Evolutionary conservation across 2,329 filamentous ascomycete genomes (phyloP).

Genomic region (Colletotrichum sp.): DNA sequence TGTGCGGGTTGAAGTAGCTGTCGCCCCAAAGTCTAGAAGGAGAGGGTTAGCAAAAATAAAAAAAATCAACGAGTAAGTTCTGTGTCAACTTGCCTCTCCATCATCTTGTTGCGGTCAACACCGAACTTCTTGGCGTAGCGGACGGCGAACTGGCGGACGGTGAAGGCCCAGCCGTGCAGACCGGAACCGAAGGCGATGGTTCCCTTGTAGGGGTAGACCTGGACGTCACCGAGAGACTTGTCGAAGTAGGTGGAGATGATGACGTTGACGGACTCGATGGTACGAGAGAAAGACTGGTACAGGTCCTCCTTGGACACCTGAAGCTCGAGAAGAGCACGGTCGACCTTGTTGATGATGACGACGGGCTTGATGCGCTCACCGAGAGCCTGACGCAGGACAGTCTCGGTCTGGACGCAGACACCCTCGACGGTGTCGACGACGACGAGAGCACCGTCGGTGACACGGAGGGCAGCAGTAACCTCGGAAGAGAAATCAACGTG

Average conservation of each 20-base stretch:
- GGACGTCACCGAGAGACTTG: slow-evolving; percentile 95
- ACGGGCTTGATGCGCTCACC: slow-evolving; percentile 99
- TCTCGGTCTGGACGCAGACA: slow-evolving; percentile 99
- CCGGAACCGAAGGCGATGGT: slow-evolving; percentile 99
- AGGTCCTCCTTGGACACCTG: slow-evolving; percentile 99
- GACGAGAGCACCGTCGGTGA: slow-evolving; percentile 98
- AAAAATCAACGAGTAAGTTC: neutral
- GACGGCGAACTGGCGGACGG: slow-evolving; percentile 94
- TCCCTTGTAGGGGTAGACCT: slow-evolving; percentile 97
- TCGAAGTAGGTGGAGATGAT: slow-evolving; percentile 99
- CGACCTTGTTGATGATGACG: slow-evolving; percentile 99
- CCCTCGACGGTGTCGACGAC: slow-evolving; percentile 99
- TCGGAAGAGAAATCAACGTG: slow-evolving; percentile 99
- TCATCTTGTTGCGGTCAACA: slow-evolving; percentile 99
- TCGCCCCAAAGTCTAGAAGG: slow-evolving; percentile 70
- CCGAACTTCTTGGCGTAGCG: slow-evolving; percentile 99
- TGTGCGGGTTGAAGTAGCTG: slow-evolving; percentile 99
- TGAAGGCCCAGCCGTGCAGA: slow-evolving; percentile 99
- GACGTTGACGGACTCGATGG: slow-evolving; percentile 99
- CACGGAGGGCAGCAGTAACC: slow-evolving; percentile 98
- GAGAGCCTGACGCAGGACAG: slow-evolving; percentile 97
- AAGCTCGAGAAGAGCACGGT: slow-evolving; percentile 98
- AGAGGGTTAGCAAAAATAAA: slow-evolving; percentile 21
- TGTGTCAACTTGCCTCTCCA: slow-evolving; percentile 69
- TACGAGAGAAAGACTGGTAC: slow-evolving; percentile 99